Evolutionary conservation across 176 grass and related monocot genomes (phyloP), one percentile per base, ranked within the genome.

Genomic region (Carex littledalei): DNA sequence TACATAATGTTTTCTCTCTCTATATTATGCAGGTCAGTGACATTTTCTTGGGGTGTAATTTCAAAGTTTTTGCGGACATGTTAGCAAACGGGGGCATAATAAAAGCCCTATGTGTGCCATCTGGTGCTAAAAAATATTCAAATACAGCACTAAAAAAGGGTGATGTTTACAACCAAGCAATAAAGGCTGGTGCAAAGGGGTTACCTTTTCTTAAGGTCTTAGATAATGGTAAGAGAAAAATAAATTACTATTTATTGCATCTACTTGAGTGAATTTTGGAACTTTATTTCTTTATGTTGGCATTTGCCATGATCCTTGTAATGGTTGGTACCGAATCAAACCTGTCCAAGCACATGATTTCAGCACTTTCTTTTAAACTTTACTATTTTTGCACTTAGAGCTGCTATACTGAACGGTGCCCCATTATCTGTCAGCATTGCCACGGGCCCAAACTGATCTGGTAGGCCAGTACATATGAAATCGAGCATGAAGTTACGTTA

Each of bases 71-170:
- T 91, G 85, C 87, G 5, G 96, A 98, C 86, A 84, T 89, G 63
- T 86, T 98, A 85, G 90, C 91, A 84, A 95, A 85, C 21, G 91
- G 91, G 69, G 93, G 91, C 21, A 79, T 88, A 52, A 88, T 95
- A 81, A 98, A 98, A 87, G 90, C 90, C 76, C 74, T 98, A 17
- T 89, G 90, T 84, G 88, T 98, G 56, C 87, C 93, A 74, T 89
- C 85, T 58, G 91, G 93, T 81, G 88, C 93, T 67, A 85, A 88
- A 63, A 91, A 81, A 45, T 98, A 93, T 92, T 95, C 96, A 85
- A 98, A 98, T 84, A 98, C 96, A 82, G 90, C 92, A 49, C 88
- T 98, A 37, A 98, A 98, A 82, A 98, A 98, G 81, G 96, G 96
- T 81, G 85, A 88, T 88, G 83, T 98, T 56, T 95, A 94, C 78